Percentiles rank a stretch among this genome's conserved stretches.
phyloP scores from a whole-genome alignment of 1,284 basidiomycete species.

The Meripilus lineatus region DNA sequence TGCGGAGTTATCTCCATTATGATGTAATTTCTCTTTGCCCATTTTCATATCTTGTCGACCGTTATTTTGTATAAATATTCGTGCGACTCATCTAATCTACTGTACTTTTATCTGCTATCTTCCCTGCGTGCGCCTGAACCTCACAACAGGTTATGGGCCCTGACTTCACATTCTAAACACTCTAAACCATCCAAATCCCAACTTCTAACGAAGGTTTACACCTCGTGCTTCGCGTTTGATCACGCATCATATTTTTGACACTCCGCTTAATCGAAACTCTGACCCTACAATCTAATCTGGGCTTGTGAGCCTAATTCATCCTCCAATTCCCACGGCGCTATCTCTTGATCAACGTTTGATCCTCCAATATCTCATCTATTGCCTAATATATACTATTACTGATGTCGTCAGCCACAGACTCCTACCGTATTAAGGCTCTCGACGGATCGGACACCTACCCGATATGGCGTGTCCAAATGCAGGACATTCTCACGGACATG shows the following conservation, averaged over 20 bases:
- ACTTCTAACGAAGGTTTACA: not conserved
- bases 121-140: not conserved
- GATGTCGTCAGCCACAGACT: not conserved
- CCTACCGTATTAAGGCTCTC: slow-evolving; percentile 7
- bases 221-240: not conserved
- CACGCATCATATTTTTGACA: not conserved
- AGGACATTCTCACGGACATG: slow-evolving; percentile 20
- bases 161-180: not conserved
- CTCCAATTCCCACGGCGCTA: not conserved
- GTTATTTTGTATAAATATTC: too few relatives aligned
- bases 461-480: slow-evolving; percentile 26
- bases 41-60: too few relatives aligned
- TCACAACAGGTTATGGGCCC: slow-evolving; percentile 10
- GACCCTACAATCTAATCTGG: too few relatives aligned
- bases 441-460: slow-evolving; percentile 1
- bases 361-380: not conserved
- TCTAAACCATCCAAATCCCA: not conserved
- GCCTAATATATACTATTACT: not conserved
- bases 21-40: too few relatives aligned
- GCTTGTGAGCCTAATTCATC: not conserved
- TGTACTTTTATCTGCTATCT: too few relatives aligned
- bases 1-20: too few relatives aligned
- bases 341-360: not conserved
- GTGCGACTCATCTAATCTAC: too few relatives aligned
- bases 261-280: too few relatives aligned